Evolutionary conservation across 371 early-diverging fungal species (phyloP).

Genomic region (Rhizopus stolonifer): DNA sequence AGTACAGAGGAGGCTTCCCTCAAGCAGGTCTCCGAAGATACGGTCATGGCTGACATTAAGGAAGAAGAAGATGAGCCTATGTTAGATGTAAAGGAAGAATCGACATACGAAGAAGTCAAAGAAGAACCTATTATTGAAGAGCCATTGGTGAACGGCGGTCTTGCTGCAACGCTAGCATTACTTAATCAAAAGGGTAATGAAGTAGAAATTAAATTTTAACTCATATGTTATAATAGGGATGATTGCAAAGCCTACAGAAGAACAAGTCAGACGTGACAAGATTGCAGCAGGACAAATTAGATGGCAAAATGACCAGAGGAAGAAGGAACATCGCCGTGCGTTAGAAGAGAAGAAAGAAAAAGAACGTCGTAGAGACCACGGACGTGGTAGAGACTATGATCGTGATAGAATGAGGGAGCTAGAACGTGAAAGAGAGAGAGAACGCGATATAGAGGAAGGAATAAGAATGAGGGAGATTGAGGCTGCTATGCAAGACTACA

Average conservation of each 20-base stretch:
- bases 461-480: conserved; percentile 72
- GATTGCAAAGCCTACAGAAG: conserved; percentile 61
- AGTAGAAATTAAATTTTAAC: neutral
- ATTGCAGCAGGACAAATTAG: conserved; percentile 62
- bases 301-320: conserved; percentile 71
- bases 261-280: conserved; percentile 63
- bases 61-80: conserved; percentile 5
- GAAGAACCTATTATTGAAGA: conserved; percentile 66
- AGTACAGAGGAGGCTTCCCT: conserved; percentile 5
- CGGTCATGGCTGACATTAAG: conserved; percentile 4
- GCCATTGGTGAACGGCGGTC: conserved; percentile 77
- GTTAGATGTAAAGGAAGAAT: conserved; percentile 6
- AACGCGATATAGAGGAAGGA: conserved; percentile 63
- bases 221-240: conserved; percentile 33
- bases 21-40: conserved; percentile 12
- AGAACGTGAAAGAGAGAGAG: conserved; percentile 48
- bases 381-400: conserved; percentile 27
- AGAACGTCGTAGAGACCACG: conserved; percentile 29
- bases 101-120: conserved; percentile 7
- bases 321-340: conserved; percentile 54
- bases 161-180: conserved; percentile 81
- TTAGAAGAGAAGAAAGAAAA: conserved; percentile 33
- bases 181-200: conserved; percentile 70
- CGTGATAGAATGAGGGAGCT: conserved; percentile 39
- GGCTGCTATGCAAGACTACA: conserved; percentile 86